Conservation (phyloP, 176 grass and related monocot species). For the Paspalum notatum region DNA sequence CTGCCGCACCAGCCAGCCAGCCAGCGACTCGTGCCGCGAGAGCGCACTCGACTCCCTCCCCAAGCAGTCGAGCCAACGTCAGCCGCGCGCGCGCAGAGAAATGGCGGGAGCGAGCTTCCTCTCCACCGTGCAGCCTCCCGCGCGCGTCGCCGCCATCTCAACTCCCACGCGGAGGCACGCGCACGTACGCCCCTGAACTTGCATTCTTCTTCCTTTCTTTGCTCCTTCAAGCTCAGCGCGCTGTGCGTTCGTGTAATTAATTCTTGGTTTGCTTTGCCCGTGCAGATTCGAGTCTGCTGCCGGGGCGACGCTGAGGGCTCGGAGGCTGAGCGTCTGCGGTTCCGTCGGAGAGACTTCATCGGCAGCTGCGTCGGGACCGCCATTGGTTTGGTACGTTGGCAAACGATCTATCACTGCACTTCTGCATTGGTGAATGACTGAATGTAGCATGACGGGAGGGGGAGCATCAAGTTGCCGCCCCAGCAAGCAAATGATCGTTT, state of each 20-base stretch:
- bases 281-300: conserved; percentile 46
- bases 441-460: conserved; percentile 19
- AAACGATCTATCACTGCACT: not conserved
- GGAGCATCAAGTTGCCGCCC: not conserved
- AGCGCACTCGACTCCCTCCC: too few relatives aligned
- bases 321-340: conserved; percentile 12
- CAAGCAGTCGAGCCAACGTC: not conserved
- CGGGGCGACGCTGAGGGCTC: conserved; percentile 27
- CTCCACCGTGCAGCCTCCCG: conserved; percentile 49
- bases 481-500: not conserved
- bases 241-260: too few relatives aligned
- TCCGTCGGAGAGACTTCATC: conserved; percentile 60
- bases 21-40: too few relatives aligned
- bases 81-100: not conserved
- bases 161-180: conserved; percentile 34
- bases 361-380: conserved; percentile 45
- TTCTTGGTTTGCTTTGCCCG: not conserved
- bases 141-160: conserved; percentile 16
- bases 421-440: not conserved
- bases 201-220: not conserved
- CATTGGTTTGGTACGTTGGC: conserved; percentile 60
- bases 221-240: not conserved
- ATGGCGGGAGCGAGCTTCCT: conserved; percentile 70
- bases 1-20: conserved; percentile 6
- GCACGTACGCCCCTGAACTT: conserved; percentile 17